Evolutionary conservation across 192 early-diverging fungal species (phyloP), one percentile per base, ranked within the genome.

Genomic region (Chytriomyces hyalinus): DNA sequence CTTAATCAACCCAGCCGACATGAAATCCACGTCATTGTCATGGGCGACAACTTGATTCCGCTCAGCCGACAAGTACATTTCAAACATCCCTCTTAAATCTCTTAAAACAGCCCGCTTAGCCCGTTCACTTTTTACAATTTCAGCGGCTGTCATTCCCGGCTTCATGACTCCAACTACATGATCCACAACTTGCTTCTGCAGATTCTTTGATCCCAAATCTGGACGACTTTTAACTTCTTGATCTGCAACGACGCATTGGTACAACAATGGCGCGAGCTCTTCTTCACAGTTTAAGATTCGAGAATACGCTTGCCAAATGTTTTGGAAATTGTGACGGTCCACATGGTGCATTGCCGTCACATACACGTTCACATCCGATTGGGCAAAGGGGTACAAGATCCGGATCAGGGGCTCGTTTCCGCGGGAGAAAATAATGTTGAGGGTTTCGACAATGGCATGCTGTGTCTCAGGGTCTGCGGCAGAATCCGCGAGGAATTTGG

Each of bases 341-440:
- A 78, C 13, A 15, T 69, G 15, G 4, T 53, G 70, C 76, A 78
- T 78, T 51, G 50, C 50, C 6, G 65, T 70, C 6, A 78, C 76
- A 46, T 78, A 78, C 11, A 78, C 76, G 47, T 78, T 78, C 17
- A 36, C 15, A 24, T 61, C 59, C 8, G 48, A 50, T 13, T 68
- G n/a, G 5, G 76, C 76, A 15, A 61, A 70, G 13, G 76, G 76
- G 60, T 78, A 78, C 26, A 78, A 47, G 45, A 17, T 24, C 15
- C 67, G 65, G 65, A 78, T 78, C 13, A 61, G 28, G 46, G 76
- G 76, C 60, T 78, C 76, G 59, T 78, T 47, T n/a, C 76, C 76
- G n/a, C 76, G 76, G 44, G 47, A 51, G 53, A 78, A 78, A 26
- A 78, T 78, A 61, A 78, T 78, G 67, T 78, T 78, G 15, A 78